phyloP scores from a whole-genome alignment of 2,329 filamentous ascomycete genomes.

The Cordyceps farinosa region DNA sequence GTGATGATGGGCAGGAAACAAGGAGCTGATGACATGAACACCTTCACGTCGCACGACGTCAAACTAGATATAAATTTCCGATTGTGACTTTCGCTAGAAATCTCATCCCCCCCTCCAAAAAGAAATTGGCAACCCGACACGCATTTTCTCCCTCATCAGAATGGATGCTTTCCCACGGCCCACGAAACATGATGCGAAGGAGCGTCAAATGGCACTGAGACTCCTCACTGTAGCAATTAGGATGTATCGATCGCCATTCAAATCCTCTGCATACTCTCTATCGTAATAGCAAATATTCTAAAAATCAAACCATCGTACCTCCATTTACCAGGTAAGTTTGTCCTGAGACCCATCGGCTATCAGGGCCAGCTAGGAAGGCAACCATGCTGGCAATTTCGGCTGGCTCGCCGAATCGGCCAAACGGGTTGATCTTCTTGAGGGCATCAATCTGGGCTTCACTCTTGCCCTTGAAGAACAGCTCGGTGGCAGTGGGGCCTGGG shows the following conservation, averaged over 20 bases:
- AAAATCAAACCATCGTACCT: conserved; percentile 11
- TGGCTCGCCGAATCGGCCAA: conserved; percentile 22
- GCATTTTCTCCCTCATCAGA: no score
- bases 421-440: conserved; percentile 29
- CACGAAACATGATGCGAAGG: background rate
- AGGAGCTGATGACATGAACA: background rate
- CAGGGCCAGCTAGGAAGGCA: conserved; percentile 21
- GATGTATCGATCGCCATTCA: background rate
- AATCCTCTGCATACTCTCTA: background rate
- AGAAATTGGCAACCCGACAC: background rate
- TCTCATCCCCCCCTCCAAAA: background rate
- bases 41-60: background rate
- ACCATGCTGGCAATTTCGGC: conserved; percentile 23
- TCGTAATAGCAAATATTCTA: background rate
- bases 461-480: conserved; percentile 52
- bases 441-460: conserved; percentile 42
- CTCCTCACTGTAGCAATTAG: background rate
- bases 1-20: background rate
- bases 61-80: background rate
- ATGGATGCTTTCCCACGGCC: background rate
- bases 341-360: conserved; percentile 23
- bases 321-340: conserved; percentile 24
- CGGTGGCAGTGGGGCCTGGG: conserved; percentile 49
- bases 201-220: background rate
- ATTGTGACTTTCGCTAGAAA: background rate